A percentile compares a stretch with the other conserved stretches of the same genome.
Evolutionary conservation across 176 grass and related monocot species (phyloP).

Genomic region (bread wheat (Triticum aestivum)): DNA sequence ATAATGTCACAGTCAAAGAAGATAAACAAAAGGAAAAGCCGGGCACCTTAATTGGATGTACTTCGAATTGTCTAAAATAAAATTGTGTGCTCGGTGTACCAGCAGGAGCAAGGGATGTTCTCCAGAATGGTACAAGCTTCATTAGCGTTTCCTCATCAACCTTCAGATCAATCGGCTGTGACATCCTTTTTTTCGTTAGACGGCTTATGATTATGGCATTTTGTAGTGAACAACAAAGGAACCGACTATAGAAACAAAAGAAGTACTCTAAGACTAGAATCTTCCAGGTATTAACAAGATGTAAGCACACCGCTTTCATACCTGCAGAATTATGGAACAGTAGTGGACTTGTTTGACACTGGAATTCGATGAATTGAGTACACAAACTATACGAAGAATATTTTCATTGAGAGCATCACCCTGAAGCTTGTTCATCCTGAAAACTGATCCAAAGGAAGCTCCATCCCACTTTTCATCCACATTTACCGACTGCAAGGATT

Average conservation of each 20-base stretch:
- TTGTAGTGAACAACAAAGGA: conserved; percentile 17
- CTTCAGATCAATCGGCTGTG: conserved; percentile 79
- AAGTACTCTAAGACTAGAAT: neutral
- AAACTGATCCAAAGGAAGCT: conserved; percentile 70
- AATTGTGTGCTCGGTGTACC: conserved; percentile 54
- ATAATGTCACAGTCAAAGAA: conserved; percentile 19
- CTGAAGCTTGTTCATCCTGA: conserved; percentile 64
- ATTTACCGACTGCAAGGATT: conserved; percentile 63
- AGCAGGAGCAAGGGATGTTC: conserved; percentile 65
- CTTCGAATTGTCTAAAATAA: conserved; percentile 87
- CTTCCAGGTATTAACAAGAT: neutral
- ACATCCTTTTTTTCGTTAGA: conserved; percentile 35
- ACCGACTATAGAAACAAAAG: neutral
- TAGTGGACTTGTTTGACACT: conserved; percentile 85
- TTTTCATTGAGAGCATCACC: conserved; percentile 52
- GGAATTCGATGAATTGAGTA: conserved; percentile 54
- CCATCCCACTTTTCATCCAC: conserved; percentile 87
- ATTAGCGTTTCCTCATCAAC: conserved; percentile 86
- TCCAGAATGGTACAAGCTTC: conserved; percentile 91
- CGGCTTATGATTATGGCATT: conserved; percentile 11
- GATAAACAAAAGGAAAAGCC: conserved; percentile 25
- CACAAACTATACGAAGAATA: conserved; percentile 56
- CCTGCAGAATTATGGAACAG: conserved; percentile 75
- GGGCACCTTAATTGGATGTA: conserved; percentile 86
- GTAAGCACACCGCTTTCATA: conserved; percentile 25